Base-by-base conservation (phyloP, 495 filamentous ascomycete genomes). In the Aspergillus homomorphus region DNA sequence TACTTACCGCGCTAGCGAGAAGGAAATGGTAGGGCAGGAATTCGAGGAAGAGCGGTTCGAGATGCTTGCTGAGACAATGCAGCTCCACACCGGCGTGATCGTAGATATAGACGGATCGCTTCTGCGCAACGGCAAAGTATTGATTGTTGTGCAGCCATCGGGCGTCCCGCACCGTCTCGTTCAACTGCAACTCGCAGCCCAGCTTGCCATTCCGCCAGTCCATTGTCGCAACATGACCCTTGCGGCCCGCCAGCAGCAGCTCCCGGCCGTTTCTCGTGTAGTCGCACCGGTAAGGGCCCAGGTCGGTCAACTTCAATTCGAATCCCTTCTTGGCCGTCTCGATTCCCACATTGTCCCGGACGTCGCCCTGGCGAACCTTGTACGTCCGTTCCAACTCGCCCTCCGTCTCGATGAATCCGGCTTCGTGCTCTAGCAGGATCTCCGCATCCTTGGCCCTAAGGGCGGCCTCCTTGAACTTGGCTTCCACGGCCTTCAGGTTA, bases 11-110 rank as follows among this genome's bases (percentile, higher is more conserved):
- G 24, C 91, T 96, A 12, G 89, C 90, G 45, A 98, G 80, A 20
- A 98, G 84, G 65, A 96, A 98, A 70, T 98, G 94, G 69, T 96
- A 98, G 3, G 92, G 93, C 23, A 98, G 77, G 70, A 96, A 98
- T 72, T 98, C 91, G 78, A 98, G 89, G 75, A 92, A 85, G 10
- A 87, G 88, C n/a, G 95, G 90, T 73, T 98, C 94, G 60, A 93
- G 80, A 65, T 95, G 92, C 67, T 91, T 90, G 72, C 82, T 84
- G 58, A 98, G 76, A 68, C 90, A 92, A 73, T 98, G 95, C 20
- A 98, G 69, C 73, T 98, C 94, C 16, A 95, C 87, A 58, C 94
- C 94, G 24, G 85, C 80, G 38, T 84, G 76, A 64, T 97, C 94
- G 76, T 98, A 98, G 59, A 98, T 98, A 76, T 91, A 92, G 59